Evolutionary conservation across 23 red algal genomes (phyloP).

Genomic region (Gracilaria vermiculophylla): DNA sequence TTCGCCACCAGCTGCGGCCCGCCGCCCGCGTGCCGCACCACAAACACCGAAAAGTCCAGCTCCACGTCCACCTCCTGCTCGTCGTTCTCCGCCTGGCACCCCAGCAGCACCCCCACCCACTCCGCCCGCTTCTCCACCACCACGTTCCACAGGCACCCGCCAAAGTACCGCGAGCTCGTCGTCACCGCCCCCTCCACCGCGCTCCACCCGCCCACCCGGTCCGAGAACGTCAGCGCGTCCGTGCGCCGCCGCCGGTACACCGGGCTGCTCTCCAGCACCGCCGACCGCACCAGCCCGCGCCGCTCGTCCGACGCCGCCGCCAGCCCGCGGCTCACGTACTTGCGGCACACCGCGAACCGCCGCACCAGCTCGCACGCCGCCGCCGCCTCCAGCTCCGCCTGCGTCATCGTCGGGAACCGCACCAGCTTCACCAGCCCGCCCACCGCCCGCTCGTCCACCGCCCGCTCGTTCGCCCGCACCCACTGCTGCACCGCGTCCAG

Average conservation of each 20-base stretch:
- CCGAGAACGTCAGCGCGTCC: slow-evolving; percentile 45
- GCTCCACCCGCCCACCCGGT: slow-evolving; percentile 21
- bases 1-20: slow-evolving; percentile 11
- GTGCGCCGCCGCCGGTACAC: slow-evolving; percentile 29
- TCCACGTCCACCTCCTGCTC: slow-evolving; percentile 39
- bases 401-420: slow-evolving; percentile 61
- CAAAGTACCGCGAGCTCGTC: slow-evolving; percentile 50
- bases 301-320: slow-evolving; percentile 30
- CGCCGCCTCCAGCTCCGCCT: slow-evolving; percentile 6
- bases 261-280: slow-evolving; percentile 46
- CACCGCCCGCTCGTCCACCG: background rate
- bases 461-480: background rate
- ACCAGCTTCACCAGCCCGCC: slow-evolving; percentile 34
- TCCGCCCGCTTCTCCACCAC: slow-evolving; percentile 5
- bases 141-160: slow-evolving; percentile 47
- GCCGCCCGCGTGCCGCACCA: slow-evolving; percentile 11
- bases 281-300: slow-evolving; percentile 7
- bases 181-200: background rate
- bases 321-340: slow-evolving; percentile 44
- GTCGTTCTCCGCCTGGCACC: slow-evolving; percentile 29
- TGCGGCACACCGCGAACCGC: slow-evolving; percentile 27
- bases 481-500: slow-evolving; percentile 39
- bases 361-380: background rate
- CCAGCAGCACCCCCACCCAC: slow-evolving; percentile 32
- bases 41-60: slow-evolving; percentile 56